Conservation (phyloP, 257 asterid species). For the Solanum pinnatisectum region DNA sequence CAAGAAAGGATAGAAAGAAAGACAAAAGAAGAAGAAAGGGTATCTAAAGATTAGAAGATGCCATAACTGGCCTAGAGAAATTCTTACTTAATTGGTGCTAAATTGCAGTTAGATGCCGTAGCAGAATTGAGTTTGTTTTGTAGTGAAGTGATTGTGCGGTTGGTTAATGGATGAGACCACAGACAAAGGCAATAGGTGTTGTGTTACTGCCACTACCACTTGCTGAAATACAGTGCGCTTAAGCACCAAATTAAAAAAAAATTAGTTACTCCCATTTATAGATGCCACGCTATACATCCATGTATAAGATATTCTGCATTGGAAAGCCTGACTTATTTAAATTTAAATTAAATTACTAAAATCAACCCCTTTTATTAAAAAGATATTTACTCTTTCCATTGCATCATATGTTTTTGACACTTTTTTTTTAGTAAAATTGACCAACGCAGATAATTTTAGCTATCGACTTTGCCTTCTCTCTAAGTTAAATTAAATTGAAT, state of each 20-base stretch:
- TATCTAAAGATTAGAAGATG: slow-evolving; percentile 21
- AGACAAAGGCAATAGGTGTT: background rate
- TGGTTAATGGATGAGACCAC: background rate
- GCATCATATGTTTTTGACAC: too few relatives aligned
- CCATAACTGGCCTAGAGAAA: background rate
- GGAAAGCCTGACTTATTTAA: too few relatives aligned
- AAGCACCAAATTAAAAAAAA: background rate
- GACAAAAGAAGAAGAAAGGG: background rate
- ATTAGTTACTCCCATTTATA: background rate
- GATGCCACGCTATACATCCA: background rate
- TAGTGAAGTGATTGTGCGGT: background rate
- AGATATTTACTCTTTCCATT: too few relatives aligned
- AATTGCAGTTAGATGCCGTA: background rate
- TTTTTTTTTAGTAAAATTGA: too few relatives aligned
- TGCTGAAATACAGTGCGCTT: background rate
- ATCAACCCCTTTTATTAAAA: too few relatives aligned
- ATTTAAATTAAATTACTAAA: too few relatives aligned
- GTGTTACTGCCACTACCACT: slow-evolving; percentile 6
- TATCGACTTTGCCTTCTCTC: too few relatives aligned
- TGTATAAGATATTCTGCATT: too few relatives aligned
- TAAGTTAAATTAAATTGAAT: too few relatives aligned
- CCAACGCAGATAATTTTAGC: too few relatives aligned
- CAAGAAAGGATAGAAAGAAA: background rate
- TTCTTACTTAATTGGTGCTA: background rate
- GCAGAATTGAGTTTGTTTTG: background rate